Evolutionary conservation across 2,329 filamentous ascomycete species (phyloP).

Genomic region (Tympanopsis confertula): DNA sequence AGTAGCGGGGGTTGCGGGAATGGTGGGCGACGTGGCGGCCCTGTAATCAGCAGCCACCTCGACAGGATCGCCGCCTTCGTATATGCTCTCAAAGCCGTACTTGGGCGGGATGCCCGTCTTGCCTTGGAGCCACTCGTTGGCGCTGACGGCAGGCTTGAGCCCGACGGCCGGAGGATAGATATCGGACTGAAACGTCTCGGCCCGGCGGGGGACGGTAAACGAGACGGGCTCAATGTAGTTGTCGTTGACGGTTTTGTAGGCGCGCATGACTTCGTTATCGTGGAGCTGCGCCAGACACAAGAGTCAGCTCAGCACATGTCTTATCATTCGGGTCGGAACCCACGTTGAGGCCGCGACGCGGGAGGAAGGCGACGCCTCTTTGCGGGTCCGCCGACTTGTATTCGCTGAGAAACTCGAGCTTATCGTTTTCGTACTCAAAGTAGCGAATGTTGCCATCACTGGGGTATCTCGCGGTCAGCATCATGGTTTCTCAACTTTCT

Average conservation of each 20-base stretch:
- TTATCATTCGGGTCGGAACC: slow-evolving; percentile 12
- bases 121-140: slow-evolving; percentile 74
- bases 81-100: slow-evolving; percentile 85
- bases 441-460: slow-evolving; percentile 98
- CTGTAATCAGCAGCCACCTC: slow-evolving; percentile 65
- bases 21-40: slow-evolving; percentile 33
- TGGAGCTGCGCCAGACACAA: slow-evolving; percentile 46
- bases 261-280: slow-evolving; percentile 91
- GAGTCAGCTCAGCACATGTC: neutral
- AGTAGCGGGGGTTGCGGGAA: slow-evolving; percentile 29
- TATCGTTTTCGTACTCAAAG: slow-evolving; percentile 96
- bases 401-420: slow-evolving; percentile 93
- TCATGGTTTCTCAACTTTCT: too few species aligned
- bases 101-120: slow-evolving; percentile 78
- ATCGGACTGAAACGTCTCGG: slow-evolving; percentile 91
- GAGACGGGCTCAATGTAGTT: slow-evolving; percentile 90
- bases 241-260: slow-evolving; percentile 95
- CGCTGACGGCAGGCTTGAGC: slow-evolving; percentile 66
- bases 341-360: slow-evolving; percentile 86
- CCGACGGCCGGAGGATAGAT: slow-evolving; percentile 85
- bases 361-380: slow-evolving; percentile 85
- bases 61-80: slow-evolving; percentile 70
- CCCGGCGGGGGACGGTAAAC: slow-evolving; percentile 87
- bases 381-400: slow-evolving; percentile 96
- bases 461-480: slow-evolving; percentile 5